These are phyloP conservation scores for Colletotrichum camelliae DNA, from an alignment of 2,329 filamentous ascomycete genomes.

Conservation along the genomic window DNA sequence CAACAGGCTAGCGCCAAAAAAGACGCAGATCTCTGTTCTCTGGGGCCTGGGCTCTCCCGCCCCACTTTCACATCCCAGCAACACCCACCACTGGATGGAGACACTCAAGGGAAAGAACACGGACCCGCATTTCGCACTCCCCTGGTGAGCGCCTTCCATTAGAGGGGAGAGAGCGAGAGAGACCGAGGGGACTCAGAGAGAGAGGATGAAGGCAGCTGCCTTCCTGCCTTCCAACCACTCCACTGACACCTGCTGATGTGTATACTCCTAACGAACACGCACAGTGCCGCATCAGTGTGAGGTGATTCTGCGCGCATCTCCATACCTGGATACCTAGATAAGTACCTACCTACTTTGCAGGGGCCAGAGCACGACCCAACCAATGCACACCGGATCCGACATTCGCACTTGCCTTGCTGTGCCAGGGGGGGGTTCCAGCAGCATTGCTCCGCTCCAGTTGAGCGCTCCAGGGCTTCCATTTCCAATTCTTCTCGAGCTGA, in stretches of 20 bases:
- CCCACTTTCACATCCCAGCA: neutral
- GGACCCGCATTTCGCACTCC: neutral
- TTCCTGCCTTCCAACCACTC: neutral
- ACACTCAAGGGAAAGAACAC: neutral
- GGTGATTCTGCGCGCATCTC: neutral
- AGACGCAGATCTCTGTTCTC: constrained; percentile 23
- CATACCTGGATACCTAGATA: too few relatives aligned
- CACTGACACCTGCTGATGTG: neutral
- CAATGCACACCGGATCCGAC: neutral
- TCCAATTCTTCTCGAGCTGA: neutral
- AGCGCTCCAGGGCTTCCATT: neutral
- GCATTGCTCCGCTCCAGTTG: neutral
- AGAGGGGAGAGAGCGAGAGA: neutral
- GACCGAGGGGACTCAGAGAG: neutral
- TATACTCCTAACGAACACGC: neutral
- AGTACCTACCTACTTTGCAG: neutral
- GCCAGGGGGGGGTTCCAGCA: neutral
- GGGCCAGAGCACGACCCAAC: neutral
- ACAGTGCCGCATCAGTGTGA: neutral
- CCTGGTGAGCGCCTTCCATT: neutral
- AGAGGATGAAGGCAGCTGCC: neutral
- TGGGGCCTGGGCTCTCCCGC: constrained; percentile 11
- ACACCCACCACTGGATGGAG: neutral
- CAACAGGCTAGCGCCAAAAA: constrained; percentile 19
- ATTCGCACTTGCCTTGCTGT: neutral